Evolutionary conservation across 1,139 yeast species (phyloP), one percentile per base, ranked within the genome.

Genomic region (Diutina pseudorugosa): DNA sequence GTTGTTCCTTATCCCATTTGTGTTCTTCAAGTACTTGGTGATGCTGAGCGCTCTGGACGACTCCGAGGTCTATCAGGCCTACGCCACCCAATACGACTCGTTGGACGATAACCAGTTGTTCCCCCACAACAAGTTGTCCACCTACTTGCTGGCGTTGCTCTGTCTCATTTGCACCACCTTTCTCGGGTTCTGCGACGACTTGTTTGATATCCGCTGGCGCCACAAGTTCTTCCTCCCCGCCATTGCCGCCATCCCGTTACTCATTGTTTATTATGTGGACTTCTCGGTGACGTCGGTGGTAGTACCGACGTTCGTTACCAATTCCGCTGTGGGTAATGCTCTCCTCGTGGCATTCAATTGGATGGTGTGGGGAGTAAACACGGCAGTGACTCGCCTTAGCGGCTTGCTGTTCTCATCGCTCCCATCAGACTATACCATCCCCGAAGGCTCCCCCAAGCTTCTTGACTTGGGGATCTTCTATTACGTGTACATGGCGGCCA

Each of bases 151-250:
- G 61, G 95, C 95, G 1, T 72, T 91, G 12, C 70, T 93, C 56
- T 88, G 95, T 56, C 70, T 93, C 51, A 91, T 89, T 66, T 81
- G 91, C 58, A 91, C 94, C 65, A 77, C 90, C 18, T 70, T 94
- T 52, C 73, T 93, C 51, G 99, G 99, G 0, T 76, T 93, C 27
- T 87, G 95, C 52, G 99, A 93, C 65, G 99, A 93, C 68, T 73
- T 93, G 60, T 93, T 93, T 63, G 98, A 93, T 66, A 83, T 93
- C 56, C 79, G 96, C 59, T 93, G 99, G 99, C 76, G 99, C 64
- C 96, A 93, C 70, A 93, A 93, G 72, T 89, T 93, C 69, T 89
- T 93, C 62, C 66, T 93, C 59, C 99, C 99, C 0, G 96, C 96
- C 0, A 81, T 94, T 54, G 96, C 97, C 0, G 83, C 96, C 1